Evolutionary conservation across 257 asterid species (phyloP).

Genomic region (Oldenlandia corymbosa): DNA sequence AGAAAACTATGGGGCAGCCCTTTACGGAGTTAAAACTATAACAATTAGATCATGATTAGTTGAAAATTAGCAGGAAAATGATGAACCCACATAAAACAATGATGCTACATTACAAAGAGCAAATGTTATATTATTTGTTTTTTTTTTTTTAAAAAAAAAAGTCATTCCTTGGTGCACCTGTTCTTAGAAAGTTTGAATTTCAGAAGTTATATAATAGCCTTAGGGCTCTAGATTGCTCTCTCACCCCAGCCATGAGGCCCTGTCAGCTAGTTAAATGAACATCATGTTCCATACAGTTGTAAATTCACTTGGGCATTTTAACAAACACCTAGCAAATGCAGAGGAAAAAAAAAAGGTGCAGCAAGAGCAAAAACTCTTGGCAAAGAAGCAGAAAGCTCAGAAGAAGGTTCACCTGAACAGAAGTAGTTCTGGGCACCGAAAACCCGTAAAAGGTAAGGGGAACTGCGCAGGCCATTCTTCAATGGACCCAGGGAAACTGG

Average conservation of each 20-base stretch:
- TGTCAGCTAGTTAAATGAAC: not conserved
- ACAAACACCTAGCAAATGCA: not conserved
- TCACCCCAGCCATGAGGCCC: not conserved
- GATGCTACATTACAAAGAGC: no score
- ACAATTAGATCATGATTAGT: no score
- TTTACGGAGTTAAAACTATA: no score
- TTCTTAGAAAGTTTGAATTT: no score
- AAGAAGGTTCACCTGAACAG: slow-evolving; percentile 5
- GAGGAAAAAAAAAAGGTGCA: not conserved
- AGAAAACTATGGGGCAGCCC: no score
- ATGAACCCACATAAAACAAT: no score
- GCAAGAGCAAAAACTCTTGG: not conserved
- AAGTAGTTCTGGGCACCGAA: not conserved
- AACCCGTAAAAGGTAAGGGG: not conserved
- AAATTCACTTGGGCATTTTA: not conserved
- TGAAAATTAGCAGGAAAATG: no score
- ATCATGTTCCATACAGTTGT: not conserved
- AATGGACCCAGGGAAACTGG: no score
- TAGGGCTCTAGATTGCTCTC: not conserved
- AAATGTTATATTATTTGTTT: no score
- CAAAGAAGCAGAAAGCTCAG: not conserved
- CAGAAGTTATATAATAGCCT: no score
- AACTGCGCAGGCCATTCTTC: not conserved
- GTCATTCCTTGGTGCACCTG: no score
- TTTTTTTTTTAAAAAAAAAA: no score